A percentile compares a stretch with the other conserved stretches of the same genome.
These are phyloP conservation scores for Podaxis mareebaensis DNA, from an alignment of 768 basidiomycete genomes.

Conservation along the genomic window DNA sequence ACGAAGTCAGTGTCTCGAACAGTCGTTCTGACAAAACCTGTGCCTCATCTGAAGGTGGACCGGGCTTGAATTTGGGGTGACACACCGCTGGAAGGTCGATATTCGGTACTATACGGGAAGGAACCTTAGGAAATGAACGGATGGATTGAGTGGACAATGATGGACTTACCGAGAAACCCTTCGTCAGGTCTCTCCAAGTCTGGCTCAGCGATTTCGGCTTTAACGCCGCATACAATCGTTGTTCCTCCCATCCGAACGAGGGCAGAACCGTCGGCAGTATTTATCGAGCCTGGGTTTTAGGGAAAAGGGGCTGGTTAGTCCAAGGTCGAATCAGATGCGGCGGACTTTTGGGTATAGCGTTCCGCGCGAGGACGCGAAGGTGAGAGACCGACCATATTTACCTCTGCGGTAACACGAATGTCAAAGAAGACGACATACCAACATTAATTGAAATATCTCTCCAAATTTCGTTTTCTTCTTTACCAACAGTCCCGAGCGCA, in stretches of 20 bases:
- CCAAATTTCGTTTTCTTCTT: conserved; percentile 45
- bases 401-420: too few relatives aligned
- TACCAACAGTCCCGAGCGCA: conserved; percentile 29
- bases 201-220: conserved; percentile 93
- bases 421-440: background rate
- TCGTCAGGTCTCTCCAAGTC: conserved; percentile 71
- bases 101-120: conserved; percentile 72
- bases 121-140: background rate
- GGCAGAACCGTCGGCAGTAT: conserved; percentile 91
- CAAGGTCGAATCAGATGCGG: background rate
- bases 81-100: conserved; percentile 93
- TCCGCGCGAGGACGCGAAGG: background rate
- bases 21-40: conserved; percentile 87
- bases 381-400: background rate
- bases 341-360: background rate
- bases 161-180: conserved; percentile 79
- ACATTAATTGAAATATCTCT: conserved; percentile 54
- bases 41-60: conserved; percentile 92
- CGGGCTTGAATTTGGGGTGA: conserved; percentile 92
- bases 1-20: conserved; percentile 77
- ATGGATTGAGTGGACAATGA: background rate
- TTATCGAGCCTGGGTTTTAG: conserved; percentile 72
- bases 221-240: conserved; percentile 95
- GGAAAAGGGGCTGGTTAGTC: background rate
- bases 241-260: conserved; percentile 90